Percentiles rank a stretch among this genome's conserved stretches.
Evolutionary conservation across 257 asterid species (phyloP).

Genomic region (Hygrophila difformis): DNA sequence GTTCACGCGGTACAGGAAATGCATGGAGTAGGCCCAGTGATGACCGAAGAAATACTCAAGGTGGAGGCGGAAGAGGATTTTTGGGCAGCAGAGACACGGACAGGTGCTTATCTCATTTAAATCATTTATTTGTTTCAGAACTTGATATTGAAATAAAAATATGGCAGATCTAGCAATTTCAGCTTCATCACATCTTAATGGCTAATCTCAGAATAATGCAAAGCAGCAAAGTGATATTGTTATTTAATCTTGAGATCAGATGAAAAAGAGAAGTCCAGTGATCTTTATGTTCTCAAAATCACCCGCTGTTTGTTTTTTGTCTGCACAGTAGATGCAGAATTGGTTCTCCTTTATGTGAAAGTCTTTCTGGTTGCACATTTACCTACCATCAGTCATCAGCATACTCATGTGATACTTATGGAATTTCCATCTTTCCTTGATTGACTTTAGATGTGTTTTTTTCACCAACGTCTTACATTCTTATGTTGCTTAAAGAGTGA

Average conservation of each 20-base stretch:
- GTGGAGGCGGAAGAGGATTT: slow-evolving; percentile 81
- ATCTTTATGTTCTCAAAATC: no score
- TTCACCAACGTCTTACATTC: background rate
- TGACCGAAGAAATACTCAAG: slow-evolving; percentile 60
- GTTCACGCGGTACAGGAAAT: slow-evolving; percentile 70
- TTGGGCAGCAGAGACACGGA: slow-evolving; percentile 58
- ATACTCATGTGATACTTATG: no score
- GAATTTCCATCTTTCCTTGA: no score
- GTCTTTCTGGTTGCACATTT: no score
- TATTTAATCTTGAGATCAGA: no score
- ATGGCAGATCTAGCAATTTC: background rate
- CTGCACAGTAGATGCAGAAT: no score
- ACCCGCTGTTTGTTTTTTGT: no score
- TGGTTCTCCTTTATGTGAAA: no score
- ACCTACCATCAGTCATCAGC: no score
- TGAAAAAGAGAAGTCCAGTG: no score
- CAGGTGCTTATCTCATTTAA: slow-evolving; percentile 40
- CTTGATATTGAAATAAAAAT: background rate
- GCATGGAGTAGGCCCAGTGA: slow-evolving; percentile 53
- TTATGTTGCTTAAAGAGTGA: background rate
- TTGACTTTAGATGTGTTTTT: background rate
- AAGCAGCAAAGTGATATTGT: no score
- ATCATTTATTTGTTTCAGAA: background rate
- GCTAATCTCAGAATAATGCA: no score
- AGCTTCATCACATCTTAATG: background rate